Evolutionary conservation across 768 basidiomycete genomes (phyloP).

Genomic region (Trametes elegans): DNA sequence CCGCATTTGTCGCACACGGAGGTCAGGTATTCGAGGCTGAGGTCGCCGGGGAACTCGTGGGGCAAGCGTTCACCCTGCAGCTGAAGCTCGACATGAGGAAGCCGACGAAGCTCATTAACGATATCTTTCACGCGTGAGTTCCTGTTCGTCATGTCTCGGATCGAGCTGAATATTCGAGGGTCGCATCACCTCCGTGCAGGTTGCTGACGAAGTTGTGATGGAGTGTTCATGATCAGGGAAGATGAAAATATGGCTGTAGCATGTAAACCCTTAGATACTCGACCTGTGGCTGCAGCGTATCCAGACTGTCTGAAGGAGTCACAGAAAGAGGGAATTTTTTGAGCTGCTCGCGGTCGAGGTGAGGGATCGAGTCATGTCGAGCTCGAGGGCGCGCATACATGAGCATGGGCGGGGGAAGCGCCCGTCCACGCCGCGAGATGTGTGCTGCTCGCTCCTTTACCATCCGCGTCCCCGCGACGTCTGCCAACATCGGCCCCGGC

Average conservation of each 20-base stretch:
- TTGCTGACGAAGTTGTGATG: too few species aligned
- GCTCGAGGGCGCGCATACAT: background rate
- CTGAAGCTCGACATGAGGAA: background rate
- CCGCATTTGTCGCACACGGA: background rate
- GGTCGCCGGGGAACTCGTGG: background rate
- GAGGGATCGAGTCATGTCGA: constrained; percentile 6
- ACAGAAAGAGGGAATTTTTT: too few species aligned
- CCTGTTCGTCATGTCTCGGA: too few species aligned
- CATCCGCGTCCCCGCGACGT: constrained; percentile 93
- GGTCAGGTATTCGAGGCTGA: background rate
- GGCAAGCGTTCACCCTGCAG: background rate
- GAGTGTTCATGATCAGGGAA: too few species aligned
- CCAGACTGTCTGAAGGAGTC: too few species aligned
- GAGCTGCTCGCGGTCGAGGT: too few species aligned
- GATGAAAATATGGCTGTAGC: too few species aligned
- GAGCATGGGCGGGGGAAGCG: background rate
- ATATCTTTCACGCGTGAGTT: background rate
- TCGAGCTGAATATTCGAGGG: too few species aligned
- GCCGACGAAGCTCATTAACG: background rate
- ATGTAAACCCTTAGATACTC: too few species aligned
- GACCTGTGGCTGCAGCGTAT: background rate
- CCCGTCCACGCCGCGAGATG: background rate
- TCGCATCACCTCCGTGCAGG: too few species aligned
- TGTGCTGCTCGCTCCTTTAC: constrained; percentile 40
- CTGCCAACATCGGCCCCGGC: constrained; percentile 97